phyloP scores from a whole-genome alignment of 345 rosid species.

The Eucalyptus victrix region DNA sequence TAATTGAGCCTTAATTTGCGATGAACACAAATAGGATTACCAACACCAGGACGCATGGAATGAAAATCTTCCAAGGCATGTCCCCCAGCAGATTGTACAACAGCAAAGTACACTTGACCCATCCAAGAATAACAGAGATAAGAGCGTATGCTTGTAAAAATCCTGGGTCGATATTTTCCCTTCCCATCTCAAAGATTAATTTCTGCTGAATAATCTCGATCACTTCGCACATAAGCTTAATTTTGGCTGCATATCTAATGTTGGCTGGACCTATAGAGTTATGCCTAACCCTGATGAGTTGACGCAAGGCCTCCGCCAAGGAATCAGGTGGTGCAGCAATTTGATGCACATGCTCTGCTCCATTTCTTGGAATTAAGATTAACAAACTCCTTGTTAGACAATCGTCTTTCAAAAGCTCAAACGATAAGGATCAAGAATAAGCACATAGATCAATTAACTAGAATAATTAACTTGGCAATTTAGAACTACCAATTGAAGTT shows the following conservation, averaged over 20 bases:
- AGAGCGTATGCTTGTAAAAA: not conserved
- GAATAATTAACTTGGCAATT: rapidly evolving
- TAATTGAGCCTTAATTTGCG: not conserved
- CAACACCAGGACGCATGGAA: not conserved
- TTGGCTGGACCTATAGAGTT: not conserved
- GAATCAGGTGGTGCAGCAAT: not conserved
- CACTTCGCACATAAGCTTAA: not conserved
- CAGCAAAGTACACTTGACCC: not conserved
- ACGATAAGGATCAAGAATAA: not conserved
- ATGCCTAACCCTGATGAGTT: not conserved
- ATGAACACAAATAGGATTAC: not conserved
- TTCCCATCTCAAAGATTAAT: not conserved
- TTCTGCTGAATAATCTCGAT: not conserved
- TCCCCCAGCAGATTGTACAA: not conserved
- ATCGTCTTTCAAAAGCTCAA: not conserved
- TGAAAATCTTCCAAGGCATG: not conserved
- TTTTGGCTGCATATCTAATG: not conserved
- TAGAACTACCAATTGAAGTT: not conserved
- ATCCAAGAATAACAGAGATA: not conserved
- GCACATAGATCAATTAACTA: not conserved
- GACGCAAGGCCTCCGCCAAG: not conserved
- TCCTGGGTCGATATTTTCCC: not conserved
- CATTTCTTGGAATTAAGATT: not conserved
- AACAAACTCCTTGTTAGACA: not conserved
- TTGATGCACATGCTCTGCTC: not conserved